Evolutionary conservation across 192 early-diverging fungal genomes (phyloP).

Genomic region (Mortierella antarctica): DNA sequence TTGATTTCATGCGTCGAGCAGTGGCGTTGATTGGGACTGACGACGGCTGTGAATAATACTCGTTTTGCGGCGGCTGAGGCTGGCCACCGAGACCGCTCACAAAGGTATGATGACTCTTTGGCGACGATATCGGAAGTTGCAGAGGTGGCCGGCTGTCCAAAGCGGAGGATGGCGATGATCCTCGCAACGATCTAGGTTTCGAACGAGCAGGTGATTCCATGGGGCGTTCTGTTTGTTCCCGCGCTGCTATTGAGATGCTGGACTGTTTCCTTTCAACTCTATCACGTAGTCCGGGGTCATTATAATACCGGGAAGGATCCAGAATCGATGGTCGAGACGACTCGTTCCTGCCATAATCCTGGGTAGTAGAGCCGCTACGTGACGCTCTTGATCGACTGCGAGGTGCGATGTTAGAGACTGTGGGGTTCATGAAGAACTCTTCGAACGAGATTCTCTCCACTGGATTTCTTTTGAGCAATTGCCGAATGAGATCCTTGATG

Average conservation of each 20-base stretch:
- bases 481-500: slow-evolving; percentile 84
- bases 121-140: slow-evolving; percentile 40
- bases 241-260: neutral
- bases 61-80: slow-evolving; percentile 8
- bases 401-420: slow-evolving; percentile 54
- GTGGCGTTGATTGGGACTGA: slow-evolving; percentile 23
- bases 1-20: slow-evolving; percentile 21
- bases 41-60: slow-evolving; percentile 14
- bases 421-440: slow-evolving; percentile 91
- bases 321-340: neutral
- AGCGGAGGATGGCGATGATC: slow-evolving; percentile 25
- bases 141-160: slow-evolving; percentile 34
- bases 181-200: slow-evolving; percentile 25
- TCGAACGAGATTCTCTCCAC: slow-evolving; percentile 92
- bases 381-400: slow-evolving; percentile 35
- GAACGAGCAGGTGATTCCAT: slow-evolving; percentile 18
- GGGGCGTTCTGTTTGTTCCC: slow-evolving; percentile 15
- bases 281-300: slow-evolving; percentile 20
- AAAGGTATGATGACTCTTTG: slow-evolving; percentile 18
- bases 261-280: slow-evolving; percentile 18
- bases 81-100: slow-evolving; percentile 8
- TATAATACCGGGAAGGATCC: slow-evolving; percentile 17
- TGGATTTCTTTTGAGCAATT: slow-evolving; percentile 88
- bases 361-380: slow-evolving; percentile 10
- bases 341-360: slow-evolving; percentile 23